Evolutionary conservation across 306 rosid species (phyloP).

Genomic region (Cucurbita ficifolia): DNA sequence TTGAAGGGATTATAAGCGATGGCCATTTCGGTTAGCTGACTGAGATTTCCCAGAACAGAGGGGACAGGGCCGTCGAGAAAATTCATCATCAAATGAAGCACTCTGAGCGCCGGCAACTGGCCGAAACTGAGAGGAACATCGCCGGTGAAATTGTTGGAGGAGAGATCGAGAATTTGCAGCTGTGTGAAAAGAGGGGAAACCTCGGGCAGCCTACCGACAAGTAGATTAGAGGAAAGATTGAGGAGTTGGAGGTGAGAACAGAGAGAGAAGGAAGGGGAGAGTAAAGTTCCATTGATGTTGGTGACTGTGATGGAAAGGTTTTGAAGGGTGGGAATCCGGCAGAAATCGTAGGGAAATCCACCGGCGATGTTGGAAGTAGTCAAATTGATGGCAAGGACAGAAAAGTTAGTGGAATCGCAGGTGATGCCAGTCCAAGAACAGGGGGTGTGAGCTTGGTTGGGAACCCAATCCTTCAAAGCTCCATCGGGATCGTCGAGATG

Average conservation of each 20-base stretch:
- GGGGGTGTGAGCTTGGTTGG: conserved; percentile 11
- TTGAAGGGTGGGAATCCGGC: conserved; percentile 45
- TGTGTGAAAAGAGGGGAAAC: conserved; percentile 22
- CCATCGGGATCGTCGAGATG: conserved; percentile 36
- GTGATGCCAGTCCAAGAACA: conserved; percentile 66
- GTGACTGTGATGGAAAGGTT: conserved; percentile 25
- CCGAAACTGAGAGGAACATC: conserved; percentile 48
- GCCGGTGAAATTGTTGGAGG: conserved; percentile 57
- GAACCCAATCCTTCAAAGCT: conserved; percentile 36
- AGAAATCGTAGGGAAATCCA: conserved; percentile 44
- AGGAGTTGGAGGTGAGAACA: conserved; percentile 44
- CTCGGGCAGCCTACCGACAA: conserved; percentile 51
- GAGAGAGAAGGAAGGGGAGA: conserved; percentile 22
- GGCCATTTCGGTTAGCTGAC: conserved; percentile 27
- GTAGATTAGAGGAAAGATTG: conserved; percentile 32
- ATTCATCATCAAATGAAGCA: conserved; percentile 24
- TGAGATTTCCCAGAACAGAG: conserved; percentile 43
- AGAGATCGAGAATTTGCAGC: conserved; percentile 30
- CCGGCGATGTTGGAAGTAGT: conserved; percentile 24
- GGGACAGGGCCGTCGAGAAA: conserved; percentile 50
- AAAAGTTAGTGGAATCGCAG: conserved; percentile 24
- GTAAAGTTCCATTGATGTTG: conserved; percentile 27
- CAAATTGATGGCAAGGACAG: conserved; percentile 37
- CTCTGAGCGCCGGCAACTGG: conserved; percentile 18
- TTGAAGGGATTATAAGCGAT: conserved; percentile 28